A percentile compares a stretch with the other conserved stretches of the same genome.
Evolutionary conservation across 2,329 filamentous ascomycete species (phyloP).

Genomic region (Hypoxylon sp.): DNA sequence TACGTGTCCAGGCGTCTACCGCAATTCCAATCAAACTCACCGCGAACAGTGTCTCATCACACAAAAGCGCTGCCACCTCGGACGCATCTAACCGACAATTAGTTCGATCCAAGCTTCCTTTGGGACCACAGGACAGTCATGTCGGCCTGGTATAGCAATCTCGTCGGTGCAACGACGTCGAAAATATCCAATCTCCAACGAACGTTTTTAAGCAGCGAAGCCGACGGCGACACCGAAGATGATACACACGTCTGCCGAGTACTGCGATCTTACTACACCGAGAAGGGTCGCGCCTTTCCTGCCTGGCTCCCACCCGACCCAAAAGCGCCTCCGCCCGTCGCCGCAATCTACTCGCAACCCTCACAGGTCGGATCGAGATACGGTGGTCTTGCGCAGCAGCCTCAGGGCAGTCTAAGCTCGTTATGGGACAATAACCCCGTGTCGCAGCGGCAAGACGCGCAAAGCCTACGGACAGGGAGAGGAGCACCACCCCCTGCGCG

Average conservation of each 20-base stretch:
- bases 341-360: constrained; percentile 62
- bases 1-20: constrained; percentile 3
- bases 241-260: constrained; percentile 95
- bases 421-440: constrained; percentile 63
- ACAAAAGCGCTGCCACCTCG: constrained; percentile 12
- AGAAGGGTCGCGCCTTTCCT: constrained; percentile 84
- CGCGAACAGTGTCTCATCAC: constrained; percentile 11
- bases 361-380: constrained; percentile 63
- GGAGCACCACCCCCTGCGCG: constrained; percentile 47
- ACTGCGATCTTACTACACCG: constrained; percentile 89
- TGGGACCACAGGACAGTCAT: constrained; percentile 53
- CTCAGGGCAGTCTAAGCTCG: constrained; percentile 57
- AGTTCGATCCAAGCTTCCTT: constrained; percentile 6
- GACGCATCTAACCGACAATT: constrained; percentile 28
- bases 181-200: constrained; percentile 72
- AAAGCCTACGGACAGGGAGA: constrained; percentile 57
- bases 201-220: constrained; percentile 72
- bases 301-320: constrained; percentile 90
- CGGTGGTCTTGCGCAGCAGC: constrained; percentile 54
- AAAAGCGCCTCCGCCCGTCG: constrained; percentile 69
- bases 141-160: constrained; percentile 84
- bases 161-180: constrained; percentile 70
- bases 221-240: constrained; percentile 80
- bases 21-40: not conserved
- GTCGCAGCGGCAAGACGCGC: constrained; percentile 48